phyloP scores from a whole-genome alignment of 2,329 filamentous ascomycete genomes.

The Corniculantispora saksenae region DNA sequence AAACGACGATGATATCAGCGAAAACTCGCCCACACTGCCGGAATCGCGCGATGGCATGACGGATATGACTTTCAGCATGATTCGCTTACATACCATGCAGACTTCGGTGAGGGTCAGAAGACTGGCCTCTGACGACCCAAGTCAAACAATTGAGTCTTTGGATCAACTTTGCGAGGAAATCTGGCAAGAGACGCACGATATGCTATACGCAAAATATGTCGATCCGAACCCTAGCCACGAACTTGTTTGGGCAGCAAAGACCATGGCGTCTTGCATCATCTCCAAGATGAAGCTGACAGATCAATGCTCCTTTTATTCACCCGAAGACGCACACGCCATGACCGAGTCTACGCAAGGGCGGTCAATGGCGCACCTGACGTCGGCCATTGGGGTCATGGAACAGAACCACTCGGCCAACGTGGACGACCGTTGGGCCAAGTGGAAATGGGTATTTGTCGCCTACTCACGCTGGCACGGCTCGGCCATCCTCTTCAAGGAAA shows the following conservation, averaged over 20 bases:
- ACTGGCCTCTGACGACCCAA: not conserved
- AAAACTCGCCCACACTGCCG: slow-evolving; percentile 32
- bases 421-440: slow-evolving; percentile 6
- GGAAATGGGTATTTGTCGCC: slow-evolving; percentile 18
- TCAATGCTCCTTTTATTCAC: slow-evolving; percentile 12
- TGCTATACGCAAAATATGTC: not conserved
- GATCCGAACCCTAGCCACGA: not conserved
- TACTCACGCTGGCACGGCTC: slow-evolving; percentile 19
- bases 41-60: slow-evolving; percentile 35
- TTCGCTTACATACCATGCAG: slow-evolving; percentile 15
- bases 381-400: slow-evolving; percentile 12
- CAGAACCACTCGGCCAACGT: slow-evolving; percentile 13
- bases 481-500: slow-evolving; percentile 12
- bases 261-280: slow-evolving; percentile 6
- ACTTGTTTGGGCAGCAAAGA: not conserved
- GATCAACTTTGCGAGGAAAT: slow-evolving; percentile 5
- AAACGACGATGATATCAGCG: slow-evolving; percentile 49
- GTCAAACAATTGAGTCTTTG: slow-evolving; percentile 3
- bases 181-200: slow-evolving; percentile 2
- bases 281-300: slow-evolving; percentile 18
- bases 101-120: slow-evolving; percentile 7
- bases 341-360: not conserved
- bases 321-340: not conserved
- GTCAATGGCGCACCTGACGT: not conserved
- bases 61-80: slow-evolving; percentile 34